Percentiles rank a stretch among this genome's conserved stretches.
Conservation (phyloP, 2,329 filamentous ascomycete genomes). For the Aspergillus brunneoviolaceus region DNA sequence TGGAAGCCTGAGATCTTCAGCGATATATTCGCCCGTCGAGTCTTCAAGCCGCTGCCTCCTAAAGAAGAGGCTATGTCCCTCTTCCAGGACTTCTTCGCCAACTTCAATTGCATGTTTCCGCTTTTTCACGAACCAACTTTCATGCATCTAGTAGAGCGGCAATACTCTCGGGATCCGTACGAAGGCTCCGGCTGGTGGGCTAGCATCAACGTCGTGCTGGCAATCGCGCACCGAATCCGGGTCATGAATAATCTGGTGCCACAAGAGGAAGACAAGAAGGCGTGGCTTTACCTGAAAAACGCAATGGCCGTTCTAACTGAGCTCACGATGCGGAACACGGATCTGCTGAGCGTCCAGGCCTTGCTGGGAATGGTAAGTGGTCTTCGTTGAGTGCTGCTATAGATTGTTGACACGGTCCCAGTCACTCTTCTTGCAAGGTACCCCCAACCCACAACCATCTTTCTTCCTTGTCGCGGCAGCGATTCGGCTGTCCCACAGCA, state of each 20-base stretch:
- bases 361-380: slow-evolving; percentile 74
- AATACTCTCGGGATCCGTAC: slow-evolving; percentile 90
- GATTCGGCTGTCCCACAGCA: slow-evolving; percentile 86
- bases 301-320: slow-evolving; percentile 91
- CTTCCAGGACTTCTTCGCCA: slow-evolving; percentile 92
- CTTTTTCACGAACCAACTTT: slow-evolving; percentile 97
- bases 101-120: slow-evolving; percentile 99
- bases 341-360: slow-evolving; percentile 91
- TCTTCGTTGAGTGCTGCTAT: neutral
- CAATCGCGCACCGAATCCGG: slow-evolving; percentile 87
- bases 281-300: slow-evolving; percentile 95
- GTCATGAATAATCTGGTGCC: slow-evolving; percentile 94
- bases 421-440: slow-evolving; percentile 90
- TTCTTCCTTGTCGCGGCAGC: slow-evolving; percentile 90
- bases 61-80: slow-evolving; percentile 86
- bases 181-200: slow-evolving; percentile 98
- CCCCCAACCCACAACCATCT: slow-evolving; percentile 91
- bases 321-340: slow-evolving; percentile 91
- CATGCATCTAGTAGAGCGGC: slow-evolving; percentile 92
- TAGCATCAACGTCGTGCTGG: slow-evolving; percentile 86
- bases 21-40: slow-evolving; percentile 80
- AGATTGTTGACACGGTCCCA: slow-evolving; percentile 23
- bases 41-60: slow-evolving; percentile 79
- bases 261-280: slow-evolving; percentile 87
- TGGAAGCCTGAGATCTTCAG: slow-evolving; percentile 98